phyloP scores from a whole-genome alignment of 2,329 filamentous ascomycete genomes.

The Cladorrhinum sp. region DNA sequence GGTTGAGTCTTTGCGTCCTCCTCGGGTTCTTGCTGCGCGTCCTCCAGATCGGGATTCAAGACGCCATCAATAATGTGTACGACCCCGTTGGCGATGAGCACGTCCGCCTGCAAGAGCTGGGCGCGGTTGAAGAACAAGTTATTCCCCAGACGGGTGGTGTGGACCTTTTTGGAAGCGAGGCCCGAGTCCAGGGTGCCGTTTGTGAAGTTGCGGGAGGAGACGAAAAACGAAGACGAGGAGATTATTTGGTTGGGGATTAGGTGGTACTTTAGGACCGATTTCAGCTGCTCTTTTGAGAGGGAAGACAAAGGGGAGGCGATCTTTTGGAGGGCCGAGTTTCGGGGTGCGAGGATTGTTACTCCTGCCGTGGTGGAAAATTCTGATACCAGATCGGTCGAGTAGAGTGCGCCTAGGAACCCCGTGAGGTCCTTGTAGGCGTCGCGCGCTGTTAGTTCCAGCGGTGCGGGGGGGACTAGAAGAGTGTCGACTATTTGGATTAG shows the following conservation, averaged over 20 bases:
- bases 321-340: conserved; percentile 48
- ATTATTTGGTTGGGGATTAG: conserved; percentile 51
- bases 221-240: conserved; percentile 44
- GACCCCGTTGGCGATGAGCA: conserved; percentile 56
- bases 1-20: conserved; percentile 35
- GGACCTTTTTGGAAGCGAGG: conserved; percentile 42
- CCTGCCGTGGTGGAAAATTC: conserved; percentile 43
- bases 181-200: conserved; percentile 41
- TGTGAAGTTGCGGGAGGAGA: conserved; percentile 11
- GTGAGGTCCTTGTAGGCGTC: conserved; percentile 38
- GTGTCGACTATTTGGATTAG: conserved; percentile 53
- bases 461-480: conserved; percentile 46
- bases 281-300: conserved; percentile 40
- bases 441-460: conserved; percentile 35
- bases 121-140: conserved; percentile 50
- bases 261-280: conserved; percentile 53
- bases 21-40: conserved; percentile 33
- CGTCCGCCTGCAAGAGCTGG: conserved; percentile 49
- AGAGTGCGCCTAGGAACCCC: conserved; percentile 41
- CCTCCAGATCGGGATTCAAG: conserved; percentile 42
- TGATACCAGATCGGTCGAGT: conserved; percentile 35
- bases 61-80: conserved; percentile 56
- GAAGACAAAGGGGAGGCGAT: conserved; percentile 43
- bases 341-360: conserved; percentile 55
- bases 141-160: conserved; percentile 42